Evolutionary conservation across 805 yeast species (phyloP), one percentile per base, ranked within the genome.

Genomic region (Cyberlindnera sargentensis): DNA sequence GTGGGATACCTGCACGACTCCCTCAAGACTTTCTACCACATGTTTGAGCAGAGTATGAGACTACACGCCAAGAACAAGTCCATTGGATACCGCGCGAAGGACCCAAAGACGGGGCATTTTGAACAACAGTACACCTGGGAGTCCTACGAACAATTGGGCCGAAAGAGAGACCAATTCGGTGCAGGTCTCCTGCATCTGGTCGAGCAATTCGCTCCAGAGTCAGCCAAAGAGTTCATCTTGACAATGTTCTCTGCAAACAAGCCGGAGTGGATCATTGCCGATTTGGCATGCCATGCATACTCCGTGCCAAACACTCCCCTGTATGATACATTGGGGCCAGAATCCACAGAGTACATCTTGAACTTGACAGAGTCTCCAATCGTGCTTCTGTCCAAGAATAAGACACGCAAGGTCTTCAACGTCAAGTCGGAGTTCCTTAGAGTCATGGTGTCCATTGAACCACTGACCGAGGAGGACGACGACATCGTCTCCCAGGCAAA

Each of bases 251-350:
- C 83, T 25, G 67, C 71, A 20, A 82, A 82, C 57, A 67, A 78
- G 39, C 67, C 74, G 7, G 86, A 84, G 61, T 84, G 93, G 93
- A 68, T 72, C 30, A 58, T 83, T 20, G 62, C 84, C 28, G 93
- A 84, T 62, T 60, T 83, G 53, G 89, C 88, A 1, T 77, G 84
- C 53, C 72, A 71, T 36, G 71, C 78, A 6, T 81, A 76, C 64
- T 72, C 72, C 60, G 71, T 68, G 34, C 60, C 76, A n/a, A 70
- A 71, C 46, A 77, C 80, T 8, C 73, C 80, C 4, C 57, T 77
- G 24, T 77, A 77, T 53, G 82, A 78, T 47, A 75, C 82, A 7
- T 57, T 77, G 45, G 83, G 82, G 4, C 71, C 80, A 1, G 71
- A 70, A 35, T 72, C 91, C 4, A 72, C 87, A 3, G 73, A 72